Evolutionary conservation across 2,329 filamentous ascomycete genomes (phyloP).

Genomic region (Didymella keratinophila): DNA sequence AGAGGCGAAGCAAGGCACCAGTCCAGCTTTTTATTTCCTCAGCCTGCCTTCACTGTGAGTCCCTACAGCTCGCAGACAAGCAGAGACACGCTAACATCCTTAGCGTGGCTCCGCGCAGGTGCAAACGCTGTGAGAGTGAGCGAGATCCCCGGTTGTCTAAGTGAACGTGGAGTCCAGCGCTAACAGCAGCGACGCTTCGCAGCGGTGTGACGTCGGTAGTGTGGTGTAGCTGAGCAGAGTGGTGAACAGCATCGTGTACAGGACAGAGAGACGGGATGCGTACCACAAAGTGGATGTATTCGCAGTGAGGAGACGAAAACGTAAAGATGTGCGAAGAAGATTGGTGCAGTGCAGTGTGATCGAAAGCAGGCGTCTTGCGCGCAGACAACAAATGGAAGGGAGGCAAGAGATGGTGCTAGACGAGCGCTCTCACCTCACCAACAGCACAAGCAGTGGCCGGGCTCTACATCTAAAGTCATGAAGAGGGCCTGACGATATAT

Average conservation of each 20-base stretch:
- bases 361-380: too few relatives aligned
- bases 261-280: background rate
- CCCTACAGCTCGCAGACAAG: conserved; percentile 15
- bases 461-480: too few relatives aligned
- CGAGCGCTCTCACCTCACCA: too few relatives aligned
- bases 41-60: conserved; percentile 22
- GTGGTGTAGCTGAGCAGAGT: too few relatives aligned
- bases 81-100: conserved; percentile 18
- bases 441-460: too few relatives aligned
- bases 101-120: conserved; percentile 1
- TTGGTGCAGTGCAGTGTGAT: too few relatives aligned
- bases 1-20: background rate
- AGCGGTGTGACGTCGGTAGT: background rate
- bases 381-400: too few relatives aligned
- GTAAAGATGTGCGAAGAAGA: too few relatives aligned
- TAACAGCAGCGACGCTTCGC: background rate
- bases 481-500: too few relatives aligned
- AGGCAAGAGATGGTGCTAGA: too few relatives aligned
- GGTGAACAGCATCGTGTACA: background rate
- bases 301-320: too few relatives aligned
- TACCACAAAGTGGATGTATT: too few relatives aligned
- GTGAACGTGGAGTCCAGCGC: background rate
- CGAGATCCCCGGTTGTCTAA: background rate
- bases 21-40: conserved; percentile 3
- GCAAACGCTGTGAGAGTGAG: conserved; percentile 2